These are phyloP conservation scores for Auxenochlorella pyrenoidosa DNA, from an alignment of 139 green algal genomes.

Conservation along the genomic window DNA sequence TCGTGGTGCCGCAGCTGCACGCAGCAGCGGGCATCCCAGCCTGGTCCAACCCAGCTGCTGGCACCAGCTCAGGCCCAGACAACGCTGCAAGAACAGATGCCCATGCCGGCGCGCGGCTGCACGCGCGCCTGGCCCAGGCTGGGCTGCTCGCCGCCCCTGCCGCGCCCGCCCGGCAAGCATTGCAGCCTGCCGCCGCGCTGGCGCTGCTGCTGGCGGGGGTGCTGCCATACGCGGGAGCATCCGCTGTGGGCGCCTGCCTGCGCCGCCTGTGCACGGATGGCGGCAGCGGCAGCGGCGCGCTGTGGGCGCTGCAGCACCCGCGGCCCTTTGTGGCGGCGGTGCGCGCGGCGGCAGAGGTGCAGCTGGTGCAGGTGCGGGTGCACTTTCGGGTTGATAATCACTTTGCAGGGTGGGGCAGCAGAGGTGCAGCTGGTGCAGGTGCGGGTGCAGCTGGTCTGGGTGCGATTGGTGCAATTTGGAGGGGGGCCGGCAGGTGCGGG, in stretches of 20 bases:
- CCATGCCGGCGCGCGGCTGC: neutral
- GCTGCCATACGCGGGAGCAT: neutral
- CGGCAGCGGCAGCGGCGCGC: neutral
- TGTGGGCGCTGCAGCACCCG: neutral
- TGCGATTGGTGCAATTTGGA: no score
- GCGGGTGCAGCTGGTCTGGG: no score
- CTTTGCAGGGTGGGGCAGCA: no score
- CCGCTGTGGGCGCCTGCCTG: neutral
- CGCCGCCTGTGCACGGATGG: slow-evolving; percentile 3
- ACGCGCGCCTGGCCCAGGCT: neutral
- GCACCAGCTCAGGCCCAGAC: neutral
- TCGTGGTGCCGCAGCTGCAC: neutral
- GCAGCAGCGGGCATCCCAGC: neutral
- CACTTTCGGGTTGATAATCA: no score
- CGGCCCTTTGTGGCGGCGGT: neutral
- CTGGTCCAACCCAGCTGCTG: neutral
- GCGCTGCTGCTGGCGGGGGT: neutral
- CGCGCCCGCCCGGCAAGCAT: no score
- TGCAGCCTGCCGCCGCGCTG: neutral
- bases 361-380: neutral
- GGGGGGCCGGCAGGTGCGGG: neutral
- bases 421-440: no score
- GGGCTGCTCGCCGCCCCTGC: neutral
- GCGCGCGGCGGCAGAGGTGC: neutral
- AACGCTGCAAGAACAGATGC: neutral